These are phyloP conservation scores for Leccinum subgranulosum DNA, from an alignment of 768 basidiomycete genomes.

Conservation along the genomic window DNA sequence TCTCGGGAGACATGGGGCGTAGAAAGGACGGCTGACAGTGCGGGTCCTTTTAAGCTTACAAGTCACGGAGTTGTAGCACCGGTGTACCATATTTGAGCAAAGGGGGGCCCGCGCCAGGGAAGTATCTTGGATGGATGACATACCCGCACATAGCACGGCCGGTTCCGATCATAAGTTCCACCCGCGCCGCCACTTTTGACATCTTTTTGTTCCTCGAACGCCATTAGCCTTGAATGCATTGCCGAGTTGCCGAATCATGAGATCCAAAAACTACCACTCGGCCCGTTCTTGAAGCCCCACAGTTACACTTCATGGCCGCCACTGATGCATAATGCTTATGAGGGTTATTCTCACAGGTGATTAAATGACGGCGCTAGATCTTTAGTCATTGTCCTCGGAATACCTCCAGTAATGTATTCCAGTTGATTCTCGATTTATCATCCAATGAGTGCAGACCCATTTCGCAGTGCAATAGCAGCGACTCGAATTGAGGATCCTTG, in stretches of 20 bases:
- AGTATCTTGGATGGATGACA: neutral
- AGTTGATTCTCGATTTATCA: neutral
- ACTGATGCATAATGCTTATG: neutral
- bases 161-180: slow-evolving; percentile 7
- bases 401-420: neutral
- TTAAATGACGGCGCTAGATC: neutral
- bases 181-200: neutral
- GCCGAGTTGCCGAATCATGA: neutral
- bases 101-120: neutral
- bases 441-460: neutral
- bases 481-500: too few species aligned
- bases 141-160: too few species aligned
- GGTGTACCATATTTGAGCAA: neutral
- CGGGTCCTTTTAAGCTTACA: slow-evolving; percentile 2
- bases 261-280: neutral
- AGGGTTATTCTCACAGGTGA: slow-evolving; percentile 1
- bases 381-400: neutral
- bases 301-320: slow-evolving; percentile 1
- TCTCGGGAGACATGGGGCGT: slow-evolving; percentile 20
- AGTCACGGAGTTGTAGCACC: neutral
- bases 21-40: neutral
- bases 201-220: neutral
- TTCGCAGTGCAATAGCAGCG: neutral
- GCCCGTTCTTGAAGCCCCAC: neutral
- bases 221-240: neutral